Conservation (phyloP, 2,329 filamentous ascomycete species). For the Botryosphaeria agaves region DNA sequence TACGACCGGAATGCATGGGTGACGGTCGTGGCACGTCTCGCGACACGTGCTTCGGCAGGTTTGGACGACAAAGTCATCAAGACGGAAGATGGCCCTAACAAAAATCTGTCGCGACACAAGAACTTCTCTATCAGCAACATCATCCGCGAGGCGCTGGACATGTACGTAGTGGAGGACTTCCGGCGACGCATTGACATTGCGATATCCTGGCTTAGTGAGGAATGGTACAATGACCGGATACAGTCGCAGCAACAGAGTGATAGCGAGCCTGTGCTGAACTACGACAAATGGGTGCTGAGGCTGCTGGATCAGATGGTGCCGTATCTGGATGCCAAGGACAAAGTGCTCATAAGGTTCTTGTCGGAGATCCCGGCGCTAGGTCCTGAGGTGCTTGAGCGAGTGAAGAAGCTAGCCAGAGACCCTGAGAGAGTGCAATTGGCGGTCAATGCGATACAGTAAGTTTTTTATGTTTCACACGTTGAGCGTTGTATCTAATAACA, state of each 20-base stretch:
- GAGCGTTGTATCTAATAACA: not conserved
- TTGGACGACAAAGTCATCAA: conserved; percentile 45
- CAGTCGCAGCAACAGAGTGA: conserved; percentile 29
- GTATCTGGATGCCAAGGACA: conserved; percentile 83
- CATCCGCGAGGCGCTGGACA: conserved; percentile 66
- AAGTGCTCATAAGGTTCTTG: conserved; percentile 75
- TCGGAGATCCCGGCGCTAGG: conserved; percentile 79
- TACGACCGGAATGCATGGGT: conserved; percentile 85
- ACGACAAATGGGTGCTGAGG: conserved; percentile 61
- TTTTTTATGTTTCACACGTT: conserved; percentile 14
- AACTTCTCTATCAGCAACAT: conserved; percentile 40
- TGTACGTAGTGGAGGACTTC: conserved; percentile 85
- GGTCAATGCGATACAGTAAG: conserved; percentile 38
- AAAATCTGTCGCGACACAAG: conserved; percentile 9
- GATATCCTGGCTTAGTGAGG: conserved; percentile 87
- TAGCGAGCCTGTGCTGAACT: conserved; percentile 38
- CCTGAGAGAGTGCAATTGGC: conserved; percentile 44
- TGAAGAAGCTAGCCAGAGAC: conserved; percentile 46
- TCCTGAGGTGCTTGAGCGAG: conserved; percentile 49
- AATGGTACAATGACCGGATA: conserved; percentile 86
- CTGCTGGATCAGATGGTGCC: conserved; percentile 80
- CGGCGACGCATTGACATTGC: conserved; percentile 75
- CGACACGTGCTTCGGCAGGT: conserved; percentile 58
- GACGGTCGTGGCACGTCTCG: conserved; percentile 69
- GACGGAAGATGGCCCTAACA: conserved; percentile 30